Evolutionary conservation across 2,329 filamentous ascomycete species (phyloP).

Genomic region (Venturia aucupariae): DNA sequence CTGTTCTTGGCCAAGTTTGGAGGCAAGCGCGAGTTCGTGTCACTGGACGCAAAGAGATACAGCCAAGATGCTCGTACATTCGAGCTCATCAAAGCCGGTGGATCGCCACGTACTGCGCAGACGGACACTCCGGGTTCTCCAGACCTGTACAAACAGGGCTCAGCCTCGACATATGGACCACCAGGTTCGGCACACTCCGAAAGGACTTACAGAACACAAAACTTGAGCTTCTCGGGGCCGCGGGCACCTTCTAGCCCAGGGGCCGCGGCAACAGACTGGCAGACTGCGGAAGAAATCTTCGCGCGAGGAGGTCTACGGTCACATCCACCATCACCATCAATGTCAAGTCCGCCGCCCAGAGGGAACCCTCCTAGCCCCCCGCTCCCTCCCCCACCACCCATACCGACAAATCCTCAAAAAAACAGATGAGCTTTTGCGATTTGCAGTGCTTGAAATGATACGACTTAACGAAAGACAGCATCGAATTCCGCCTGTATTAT

Average conservation of each 20-base stretch:
- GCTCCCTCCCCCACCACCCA: not conserved
- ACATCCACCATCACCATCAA: constrained; percentile 23
- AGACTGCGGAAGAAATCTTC: constrained; percentile 27
- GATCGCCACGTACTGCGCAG: not conserved
- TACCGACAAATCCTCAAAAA: not conserved
- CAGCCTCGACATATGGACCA: constrained; percentile 2
- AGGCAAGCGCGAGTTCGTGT: constrained; percentile 73
- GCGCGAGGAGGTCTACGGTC: constrained; percentile 32
- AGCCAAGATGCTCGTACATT: constrained; percentile 22
- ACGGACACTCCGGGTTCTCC: not conserved
- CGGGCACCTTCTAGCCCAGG: constrained; percentile 24
- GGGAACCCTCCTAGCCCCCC: not conserved
- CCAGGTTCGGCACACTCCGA: constrained; percentile 21
- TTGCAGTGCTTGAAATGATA: not conserved
- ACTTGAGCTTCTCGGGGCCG: constrained; percentile 34
- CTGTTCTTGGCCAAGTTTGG: constrained; percentile 43
- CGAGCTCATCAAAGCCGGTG: constrained; percentile 27
- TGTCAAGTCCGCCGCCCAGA: not conserved
- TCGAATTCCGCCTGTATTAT: not conserved
- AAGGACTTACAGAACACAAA: constrained; percentile 30
- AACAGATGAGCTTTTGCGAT: not conserved
- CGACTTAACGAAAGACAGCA: not conserved
- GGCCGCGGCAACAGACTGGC: not conserved
- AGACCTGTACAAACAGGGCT: constrained; percentile 20
- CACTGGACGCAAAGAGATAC: constrained; percentile 58